Evolutionary conservation across 805 yeast species (phyloP), one percentile per base, ranked within the genome.

Genomic region (Candida railenensis): DNA sequence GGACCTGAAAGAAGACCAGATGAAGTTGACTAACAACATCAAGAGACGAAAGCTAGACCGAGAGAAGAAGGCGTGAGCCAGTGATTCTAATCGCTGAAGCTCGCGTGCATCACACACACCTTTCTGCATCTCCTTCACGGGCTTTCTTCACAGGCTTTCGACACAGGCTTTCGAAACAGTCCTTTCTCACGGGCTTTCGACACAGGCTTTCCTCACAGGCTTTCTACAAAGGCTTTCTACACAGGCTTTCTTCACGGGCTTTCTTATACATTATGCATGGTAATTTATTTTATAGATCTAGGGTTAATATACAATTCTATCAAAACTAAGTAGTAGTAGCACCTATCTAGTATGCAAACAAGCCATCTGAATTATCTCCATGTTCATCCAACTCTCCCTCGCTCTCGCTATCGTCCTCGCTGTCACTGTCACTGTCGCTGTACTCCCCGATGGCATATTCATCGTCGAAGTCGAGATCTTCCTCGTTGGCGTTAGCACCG

Each of bases 351-450:
- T 71, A 69, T 48, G 70, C 71, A 63, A 74, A 69, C 59, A 79
- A 60, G 48, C 82, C 81, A 52, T 73, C 81, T 20, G 74, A 75
- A 53, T 71, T 71, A 46, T 84, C 94, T 56, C 80, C 87, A 48
- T 82, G 69, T 40, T 80, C 87, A 55, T 82, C 88, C 69, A 78
- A 43, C 59, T 61, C 65, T 38, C 54, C 58, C 43, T 71, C 81
- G 15, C 66, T 68, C 22, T 57, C 63, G 16, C 65, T 75, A 9
- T 68, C 79, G 11, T 67, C 76, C 22, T 71, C 80, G 38, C 71
- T 67, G 2, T 67, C 76, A 19, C 56, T 59, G 16, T 57, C 66
- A 15, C 51, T 55, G 40, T 54, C 66, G 3, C 64, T 62, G 41
- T 66, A 62, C n/a, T 61, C 61, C 7, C 62, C 71, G 18, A 56